These are phyloP conservation scores for Cymodocea nodosa DNA, from an alignment of 116 monocot genomes.

Conservation along the genomic window DNA sequence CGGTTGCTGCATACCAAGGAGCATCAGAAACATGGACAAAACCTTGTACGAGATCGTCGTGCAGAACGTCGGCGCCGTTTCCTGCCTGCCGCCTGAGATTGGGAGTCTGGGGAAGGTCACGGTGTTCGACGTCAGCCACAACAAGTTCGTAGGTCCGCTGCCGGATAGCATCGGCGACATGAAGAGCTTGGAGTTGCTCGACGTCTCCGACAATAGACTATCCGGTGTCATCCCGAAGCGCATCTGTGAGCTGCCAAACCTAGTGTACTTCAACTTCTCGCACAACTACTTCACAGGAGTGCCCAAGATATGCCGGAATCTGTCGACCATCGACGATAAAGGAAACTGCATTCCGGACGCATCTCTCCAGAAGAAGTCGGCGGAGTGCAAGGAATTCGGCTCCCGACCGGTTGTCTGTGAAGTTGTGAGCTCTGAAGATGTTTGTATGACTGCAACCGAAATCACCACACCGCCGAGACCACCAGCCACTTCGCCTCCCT, in stretches of 20 bases:
- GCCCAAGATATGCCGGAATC: conserved; percentile 19
- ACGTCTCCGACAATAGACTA: conserved; percentile 44
- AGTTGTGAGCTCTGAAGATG: conserved; percentile 17
- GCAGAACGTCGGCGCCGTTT: conserved; percentile 28
- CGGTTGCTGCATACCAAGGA: conserved; percentile 44
- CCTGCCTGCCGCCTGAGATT: conserved; percentile 45
- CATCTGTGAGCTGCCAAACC: conserved; percentile 36
- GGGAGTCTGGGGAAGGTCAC: conserved; percentile 28
- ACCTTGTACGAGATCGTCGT: conserved; percentile 58
- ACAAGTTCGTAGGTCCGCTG: conserved; percentile 34
- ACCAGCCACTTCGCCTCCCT: background rate
- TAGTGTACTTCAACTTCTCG: conserved; percentile 54
- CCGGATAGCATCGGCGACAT: conserved; percentile 22
- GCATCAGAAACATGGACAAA: conserved; percentile 42
- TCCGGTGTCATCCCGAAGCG: conserved; percentile 35
- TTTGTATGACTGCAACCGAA: background rate
- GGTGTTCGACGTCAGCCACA: conserved; percentile 63
- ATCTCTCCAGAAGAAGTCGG: conserved; percentile 22
- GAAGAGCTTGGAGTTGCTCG: conserved; percentile 46
- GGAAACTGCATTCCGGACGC: conserved; percentile 47
- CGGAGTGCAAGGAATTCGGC: conserved; percentile 28
- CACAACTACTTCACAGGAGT: conserved; percentile 55
- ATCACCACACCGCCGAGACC: background rate
- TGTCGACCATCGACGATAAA: conserved; percentile 13
- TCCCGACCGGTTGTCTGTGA: conserved; percentile 31